A percentile compares a stretch with the other conserved stretches of the same genome.
Conservation (phyloP, 1,284 basidiomycete species). For the Stygiomarasmius scandens region DNA sequence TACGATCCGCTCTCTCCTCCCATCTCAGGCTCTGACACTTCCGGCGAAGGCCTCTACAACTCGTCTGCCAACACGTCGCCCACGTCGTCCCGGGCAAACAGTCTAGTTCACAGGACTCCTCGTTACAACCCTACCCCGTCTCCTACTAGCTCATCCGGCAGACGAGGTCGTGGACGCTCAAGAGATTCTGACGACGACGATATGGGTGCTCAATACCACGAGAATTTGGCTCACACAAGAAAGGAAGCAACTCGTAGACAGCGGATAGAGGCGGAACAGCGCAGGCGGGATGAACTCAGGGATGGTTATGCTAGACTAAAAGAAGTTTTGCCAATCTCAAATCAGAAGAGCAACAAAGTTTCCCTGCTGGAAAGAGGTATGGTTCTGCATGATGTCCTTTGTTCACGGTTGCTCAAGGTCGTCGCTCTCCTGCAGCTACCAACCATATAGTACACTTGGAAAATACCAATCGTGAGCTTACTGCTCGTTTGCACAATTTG, state of each 20-base stretch:
- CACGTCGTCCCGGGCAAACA: slow-evolving; percentile 70
- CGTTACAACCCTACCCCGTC: slow-evolving; percentile 79
- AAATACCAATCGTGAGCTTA: slow-evolving; percentile 67
- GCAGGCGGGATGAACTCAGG: slow-evolving; percentile 82
- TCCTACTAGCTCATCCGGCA: slow-evolving; percentile 69
- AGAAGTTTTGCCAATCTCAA: slow-evolving; percentile 81
- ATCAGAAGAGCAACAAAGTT: slow-evolving; percentile 90
- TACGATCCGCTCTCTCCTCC: slow-evolving; percentile 81
- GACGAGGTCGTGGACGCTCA: slow-evolving; percentile 67
- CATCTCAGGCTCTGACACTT: slow-evolving; percentile 83
- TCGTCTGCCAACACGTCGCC: slow-evolving; percentile 76
- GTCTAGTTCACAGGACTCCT: slow-evolving; percentile 71
- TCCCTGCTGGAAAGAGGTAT: slow-evolving; percentile 82
- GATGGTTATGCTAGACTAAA: slow-evolving; percentile 87
- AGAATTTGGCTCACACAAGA: slow-evolving; percentile 72
- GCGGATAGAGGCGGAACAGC: slow-evolving; percentile 84
- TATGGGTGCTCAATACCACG: slow-evolving; percentile 65
- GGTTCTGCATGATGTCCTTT: slow-evolving; percentile 24
- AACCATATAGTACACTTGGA: slow-evolving; percentile 74
- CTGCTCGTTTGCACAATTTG: slow-evolving; percentile 60
- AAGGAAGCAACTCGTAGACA: slow-evolving; percentile 83
- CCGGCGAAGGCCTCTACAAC: slow-evolving; percentile 78
- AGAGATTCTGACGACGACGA: slow-evolving; percentile 82
- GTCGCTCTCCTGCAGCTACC: slow-evolving; percentile 52
- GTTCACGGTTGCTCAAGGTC: not conserved